Conservation (phyloP, 768 basidiomycete genomes). For the Leccinum aurantiacum region DNA sequence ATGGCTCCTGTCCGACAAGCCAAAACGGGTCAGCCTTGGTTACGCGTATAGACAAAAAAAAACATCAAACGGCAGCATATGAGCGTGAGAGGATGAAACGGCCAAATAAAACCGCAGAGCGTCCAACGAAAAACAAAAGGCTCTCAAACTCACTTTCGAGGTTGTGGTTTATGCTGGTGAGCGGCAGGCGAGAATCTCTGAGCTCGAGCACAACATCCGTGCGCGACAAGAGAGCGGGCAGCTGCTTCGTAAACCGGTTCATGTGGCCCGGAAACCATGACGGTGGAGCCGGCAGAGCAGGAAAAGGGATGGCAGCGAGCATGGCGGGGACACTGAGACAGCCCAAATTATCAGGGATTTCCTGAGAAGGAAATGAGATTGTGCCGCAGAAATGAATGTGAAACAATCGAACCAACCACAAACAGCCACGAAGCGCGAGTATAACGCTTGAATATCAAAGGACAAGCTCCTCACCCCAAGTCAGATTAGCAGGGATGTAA, state of each 20-base stretch:
- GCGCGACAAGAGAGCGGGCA: constrained; percentile 74
- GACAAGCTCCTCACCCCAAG: background rate
- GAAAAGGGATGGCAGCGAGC: constrained; percentile 39
- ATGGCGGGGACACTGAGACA: constrained; percentile 23
- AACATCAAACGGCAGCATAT: constrained; percentile 1
- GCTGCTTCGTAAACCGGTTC: constrained; percentile 77
- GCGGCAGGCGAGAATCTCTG: constrained; percentile 86
- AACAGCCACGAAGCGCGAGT: constrained; percentile 5
- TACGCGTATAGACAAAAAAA: constrained; percentile 12
- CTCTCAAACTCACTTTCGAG: constrained; percentile 65
- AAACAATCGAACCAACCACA: background rate
- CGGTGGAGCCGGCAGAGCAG: constrained; percentile 64
- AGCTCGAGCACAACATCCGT: constrained; percentile 94
- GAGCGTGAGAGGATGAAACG: constrained; percentile 28
- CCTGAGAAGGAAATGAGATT: constrained; percentile 17
- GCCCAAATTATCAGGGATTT: constrained; percentile 3
- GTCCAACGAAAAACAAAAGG: background rate
- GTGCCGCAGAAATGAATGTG: constrained; percentile 9
- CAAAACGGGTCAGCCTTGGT: constrained; percentile 12
- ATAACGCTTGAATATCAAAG: constrained; percentile 4
- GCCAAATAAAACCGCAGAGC: constrained; percentile 1
- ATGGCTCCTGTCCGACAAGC: constrained; percentile 49
- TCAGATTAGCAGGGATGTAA: background rate
- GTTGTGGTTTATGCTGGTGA: constrained; percentile 90
- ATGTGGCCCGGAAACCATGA: constrained; percentile 99